Evolutionary conservation across 164 flowering plant species (phyloP).

Genomic region (Annona cherimola): DNA sequence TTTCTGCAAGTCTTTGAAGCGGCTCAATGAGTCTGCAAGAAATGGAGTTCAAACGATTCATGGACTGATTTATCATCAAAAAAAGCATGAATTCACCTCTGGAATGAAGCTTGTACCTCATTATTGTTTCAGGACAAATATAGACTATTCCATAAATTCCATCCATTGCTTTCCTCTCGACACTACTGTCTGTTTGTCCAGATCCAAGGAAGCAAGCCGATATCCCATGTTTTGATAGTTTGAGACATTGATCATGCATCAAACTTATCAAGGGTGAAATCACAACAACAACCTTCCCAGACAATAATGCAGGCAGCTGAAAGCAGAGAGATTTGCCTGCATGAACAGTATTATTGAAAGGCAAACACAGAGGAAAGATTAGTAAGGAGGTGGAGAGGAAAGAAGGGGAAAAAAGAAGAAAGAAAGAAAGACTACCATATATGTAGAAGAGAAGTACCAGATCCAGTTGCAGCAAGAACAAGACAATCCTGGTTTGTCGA

Average conservation of each 20-base stretch:
- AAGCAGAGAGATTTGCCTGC: constrained; percentile 91
- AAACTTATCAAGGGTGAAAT: constrained; percentile 91
- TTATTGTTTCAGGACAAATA: constrained; percentile 85
- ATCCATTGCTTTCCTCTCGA: constrained; percentile 74
- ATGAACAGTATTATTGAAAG: constrained; percentile 16
- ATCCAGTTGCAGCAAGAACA: constrained; percentile 94
- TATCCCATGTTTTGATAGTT: constrained; percentile 72
- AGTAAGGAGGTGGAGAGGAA: too few species aligned
- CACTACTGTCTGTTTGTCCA: constrained; percentile 74
- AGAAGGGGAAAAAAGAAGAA: too few species aligned
- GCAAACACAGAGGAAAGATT: too few species aligned
- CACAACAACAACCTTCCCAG: constrained; percentile 85
- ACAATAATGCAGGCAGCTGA: constrained; percentile 84
- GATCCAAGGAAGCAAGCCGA: constrained; percentile 97
- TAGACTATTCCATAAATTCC: constrained; percentile 74
- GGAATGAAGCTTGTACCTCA: constrained; percentile 39
- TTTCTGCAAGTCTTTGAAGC: constrained; percentile 76
- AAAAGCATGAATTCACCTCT: not conserved
- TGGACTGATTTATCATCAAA: not conserved
- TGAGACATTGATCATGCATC: constrained; percentile 96
- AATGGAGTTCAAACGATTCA: not conserved
- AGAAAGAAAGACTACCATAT: not conserved
- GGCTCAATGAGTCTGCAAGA: constrained; percentile 64
- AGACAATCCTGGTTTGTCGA: constrained; percentile 65
- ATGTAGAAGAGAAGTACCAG: constrained; percentile 43